These are phyloP conservation scores for Coelastrella sp. DNA, from an alignment of 139 green algal genomes.

Conservation along the genomic window DNA sequence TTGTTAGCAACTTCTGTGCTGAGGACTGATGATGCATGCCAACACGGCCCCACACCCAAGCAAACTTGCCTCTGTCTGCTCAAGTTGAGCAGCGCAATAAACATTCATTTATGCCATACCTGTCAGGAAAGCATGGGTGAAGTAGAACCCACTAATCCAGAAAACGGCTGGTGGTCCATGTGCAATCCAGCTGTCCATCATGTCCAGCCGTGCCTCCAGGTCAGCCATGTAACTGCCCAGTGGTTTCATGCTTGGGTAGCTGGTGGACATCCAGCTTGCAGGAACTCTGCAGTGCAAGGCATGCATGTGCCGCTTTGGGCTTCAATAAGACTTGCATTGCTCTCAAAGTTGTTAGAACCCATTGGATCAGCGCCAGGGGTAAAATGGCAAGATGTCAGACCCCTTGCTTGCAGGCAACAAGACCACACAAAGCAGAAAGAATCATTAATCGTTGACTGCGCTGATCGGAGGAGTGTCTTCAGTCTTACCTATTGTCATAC, in stretches of 20 bases:
- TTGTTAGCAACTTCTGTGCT: too few relatives aligned
- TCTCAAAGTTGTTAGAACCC: too few relatives aligned
- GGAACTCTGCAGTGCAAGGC: constrained; percentile 64
- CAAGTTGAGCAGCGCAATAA: not conserved
- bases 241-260: constrained; percentile 82
- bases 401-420: too few relatives aligned
- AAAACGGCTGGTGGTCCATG: constrained; percentile 74
- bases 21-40: too few relatives aligned
- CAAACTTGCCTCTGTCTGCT: not conserved
- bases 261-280: constrained; percentile 69
- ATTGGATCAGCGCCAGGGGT: too few relatives aligned
- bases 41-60: too few relatives aligned
- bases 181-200: constrained; percentile 77
- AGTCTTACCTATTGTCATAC: constrained; percentile 53
- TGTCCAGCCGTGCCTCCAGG: constrained; percentile 70
- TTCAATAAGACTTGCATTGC: too few relatives aligned
- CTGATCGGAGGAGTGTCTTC: not conserved
- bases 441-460: not conserved
- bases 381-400: too few relatives aligned
- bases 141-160: constrained; percentile 91
- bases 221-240: constrained; percentile 79
- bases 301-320: too few relatives aligned
- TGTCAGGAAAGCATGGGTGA: constrained; percentile 84
- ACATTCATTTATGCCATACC: constrained; percentile 53
- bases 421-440: not conserved